Conservation (phyloP, 2,329 filamentous ascomycete genomes). For the Aureobasidium subglaciale region DNA sequence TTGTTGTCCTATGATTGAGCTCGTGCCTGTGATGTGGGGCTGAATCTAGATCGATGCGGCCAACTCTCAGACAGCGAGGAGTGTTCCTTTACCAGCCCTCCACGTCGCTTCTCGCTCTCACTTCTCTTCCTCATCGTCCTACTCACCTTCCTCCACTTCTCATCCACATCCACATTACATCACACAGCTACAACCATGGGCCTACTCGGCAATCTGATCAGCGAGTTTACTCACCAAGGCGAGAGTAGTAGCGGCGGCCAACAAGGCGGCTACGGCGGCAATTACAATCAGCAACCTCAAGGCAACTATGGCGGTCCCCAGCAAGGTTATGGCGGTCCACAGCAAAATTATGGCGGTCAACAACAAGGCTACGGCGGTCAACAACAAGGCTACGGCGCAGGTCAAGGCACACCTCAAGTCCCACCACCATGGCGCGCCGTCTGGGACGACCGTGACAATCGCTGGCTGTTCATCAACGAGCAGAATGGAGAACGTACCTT, state of each 20-base stretch:
- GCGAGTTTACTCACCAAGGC: constrained; percentile 21
- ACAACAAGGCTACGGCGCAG: constrained; percentile 12
- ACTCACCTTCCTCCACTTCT: not conserved
- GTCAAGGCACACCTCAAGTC: constrained; percentile 23
- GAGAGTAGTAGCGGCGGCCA: constrained; percentile 17
- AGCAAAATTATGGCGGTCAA: constrained; percentile 15
- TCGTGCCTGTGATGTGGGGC: not conserved
- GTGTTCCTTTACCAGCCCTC: not conserved
- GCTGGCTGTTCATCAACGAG: constrained; percentile 42
- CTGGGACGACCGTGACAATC: constrained; percentile 35
- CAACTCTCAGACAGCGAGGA: not conserved
- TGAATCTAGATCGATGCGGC: not conserved
- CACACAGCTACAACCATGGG: constrained; percentile 17
- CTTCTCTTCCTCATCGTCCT: not conserved
- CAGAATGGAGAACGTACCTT: constrained; percentile 39
- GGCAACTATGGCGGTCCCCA: constrained; percentile 18
- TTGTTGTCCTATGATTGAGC: not conserved
- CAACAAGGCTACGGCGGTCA: constrained; percentile 15
- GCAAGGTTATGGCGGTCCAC: constrained; percentile 8
- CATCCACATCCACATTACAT: not conserved
- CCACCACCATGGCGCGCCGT: constrained; percentile 40
- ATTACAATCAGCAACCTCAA: constrained; percentile 11
- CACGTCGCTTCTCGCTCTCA: not conserved
- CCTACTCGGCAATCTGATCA: constrained; percentile 27
- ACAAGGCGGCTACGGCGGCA: not conserved